These are phyloP conservation scores for Sporobolomyces roseus DNA, from an alignment of 768 basidiomycete genomes.

Conservation along the genomic window DNA sequence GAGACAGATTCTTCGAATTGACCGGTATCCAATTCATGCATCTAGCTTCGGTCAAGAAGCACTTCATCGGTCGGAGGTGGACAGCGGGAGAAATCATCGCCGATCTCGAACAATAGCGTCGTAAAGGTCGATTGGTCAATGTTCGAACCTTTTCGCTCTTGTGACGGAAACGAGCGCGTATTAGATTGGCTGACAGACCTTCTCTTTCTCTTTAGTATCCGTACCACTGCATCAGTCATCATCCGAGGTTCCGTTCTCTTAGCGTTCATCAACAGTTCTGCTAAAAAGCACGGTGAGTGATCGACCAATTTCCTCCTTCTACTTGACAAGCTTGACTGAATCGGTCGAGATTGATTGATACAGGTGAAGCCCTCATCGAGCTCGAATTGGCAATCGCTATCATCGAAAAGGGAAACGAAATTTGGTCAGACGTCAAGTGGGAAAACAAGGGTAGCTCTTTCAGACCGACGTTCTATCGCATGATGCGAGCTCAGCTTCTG, in stretches of 20 bases:
- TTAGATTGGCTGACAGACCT: background rate
- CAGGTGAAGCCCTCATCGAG: background rate
- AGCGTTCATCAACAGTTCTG: background rate
- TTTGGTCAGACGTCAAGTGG: background rate
- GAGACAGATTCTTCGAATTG: background rate
- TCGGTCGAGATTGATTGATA: background rate
- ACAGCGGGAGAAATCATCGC: background rate
- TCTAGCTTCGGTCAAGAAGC: background rate
- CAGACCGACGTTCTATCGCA: background rate
- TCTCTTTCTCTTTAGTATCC: background rate
- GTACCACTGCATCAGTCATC: background rate
- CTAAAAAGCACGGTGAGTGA: background rate
- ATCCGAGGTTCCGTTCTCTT: background rate
- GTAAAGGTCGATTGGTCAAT: background rate
- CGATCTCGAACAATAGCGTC: background rate
- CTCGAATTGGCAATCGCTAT: background rate
- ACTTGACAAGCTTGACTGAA: background rate
- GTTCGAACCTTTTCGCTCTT: background rate
- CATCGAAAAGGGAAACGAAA: background rate
- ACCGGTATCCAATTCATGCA: background rate
- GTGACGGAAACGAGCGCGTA: background rate
- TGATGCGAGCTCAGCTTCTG: background rate
- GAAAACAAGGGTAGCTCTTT: background rate
- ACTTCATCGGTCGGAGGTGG: background rate
- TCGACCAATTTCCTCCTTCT: background rate